phyloP scores from a whole-genome alignment of 1,284 basidiomycete genomes.

The Trametes hirsuta region DNA sequence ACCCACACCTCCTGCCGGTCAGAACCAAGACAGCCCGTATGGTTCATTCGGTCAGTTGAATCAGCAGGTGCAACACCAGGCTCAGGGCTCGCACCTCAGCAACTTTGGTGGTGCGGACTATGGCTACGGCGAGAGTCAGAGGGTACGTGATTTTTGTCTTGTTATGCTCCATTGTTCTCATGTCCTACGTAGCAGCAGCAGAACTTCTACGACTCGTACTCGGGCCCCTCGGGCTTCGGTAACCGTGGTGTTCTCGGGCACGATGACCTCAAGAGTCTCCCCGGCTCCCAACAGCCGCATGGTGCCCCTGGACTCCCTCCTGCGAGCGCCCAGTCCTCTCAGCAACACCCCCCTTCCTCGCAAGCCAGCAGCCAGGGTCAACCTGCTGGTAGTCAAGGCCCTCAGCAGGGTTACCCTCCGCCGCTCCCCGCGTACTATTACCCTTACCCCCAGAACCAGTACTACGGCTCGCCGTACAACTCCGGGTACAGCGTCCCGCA shows the following conservation, averaged over 20 bases:
- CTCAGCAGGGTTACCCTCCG: slow-evolving; percentile 63
- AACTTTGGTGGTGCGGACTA: slow-evolving; percentile 66
- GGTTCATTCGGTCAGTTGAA: slow-evolving; percentile 68
- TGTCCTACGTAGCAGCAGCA: slow-evolving; percentile 32
- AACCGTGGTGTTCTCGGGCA: slow-evolving; percentile 63
- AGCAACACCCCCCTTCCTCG: slow-evolving; percentile 52
- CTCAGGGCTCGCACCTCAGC: slow-evolving; percentile 56
- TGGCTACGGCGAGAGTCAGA: slow-evolving; percentile 63
- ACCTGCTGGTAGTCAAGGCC: slow-evolving; percentile 58
- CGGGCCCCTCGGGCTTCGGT: slow-evolving; percentile 56
- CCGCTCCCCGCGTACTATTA: slow-evolving; percentile 64
- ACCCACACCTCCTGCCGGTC: slow-evolving; percentile 69
- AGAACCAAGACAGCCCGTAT: slow-evolving; percentile 67
- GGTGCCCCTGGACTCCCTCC: slow-evolving; percentile 54
- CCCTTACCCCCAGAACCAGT: slow-evolving; percentile 72
- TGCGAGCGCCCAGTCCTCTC: slow-evolving; percentile 52
- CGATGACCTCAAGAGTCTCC: slow-evolving; percentile 72
- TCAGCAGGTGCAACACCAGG: slow-evolving; percentile 51
- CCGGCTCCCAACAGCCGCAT: slow-evolving; percentile 54
- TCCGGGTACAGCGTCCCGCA: slow-evolving; percentile 70
- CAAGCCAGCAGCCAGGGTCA: slow-evolving; percentile 54
- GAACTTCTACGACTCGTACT: slow-evolving; percentile 77
- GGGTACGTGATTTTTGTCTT: slow-evolving; percentile 45
- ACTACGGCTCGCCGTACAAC: slow-evolving; percentile 72
- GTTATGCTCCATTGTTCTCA: slow-evolving; percentile 19